phyloP scores from a whole-genome alignment of 805 yeast genomes.

The Starmerella geochares region DNA sequence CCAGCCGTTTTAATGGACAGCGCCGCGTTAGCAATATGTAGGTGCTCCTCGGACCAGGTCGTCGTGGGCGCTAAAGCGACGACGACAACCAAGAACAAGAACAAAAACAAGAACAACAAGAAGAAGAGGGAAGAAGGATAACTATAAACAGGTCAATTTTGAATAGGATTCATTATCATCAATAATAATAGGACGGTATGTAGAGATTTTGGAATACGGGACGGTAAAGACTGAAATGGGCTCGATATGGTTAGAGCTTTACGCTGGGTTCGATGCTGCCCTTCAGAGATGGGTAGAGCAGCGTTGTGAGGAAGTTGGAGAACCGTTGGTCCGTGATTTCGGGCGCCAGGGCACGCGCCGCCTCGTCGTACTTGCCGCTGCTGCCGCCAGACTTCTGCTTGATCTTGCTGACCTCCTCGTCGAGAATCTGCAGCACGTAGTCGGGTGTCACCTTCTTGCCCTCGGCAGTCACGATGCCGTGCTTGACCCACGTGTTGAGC shows the following conservation, averaged over 20 bases:
- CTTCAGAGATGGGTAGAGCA: slow-evolving; percentile 48
- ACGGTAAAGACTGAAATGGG: no score
- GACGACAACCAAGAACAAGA: no score
- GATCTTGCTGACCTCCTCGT: slow-evolving; percentile 49
- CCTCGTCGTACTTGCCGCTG: slow-evolving; percentile 43
- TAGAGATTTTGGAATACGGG: not conserved
- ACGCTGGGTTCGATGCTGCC: slow-evolving; percentile 22
- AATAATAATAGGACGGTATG: no score
- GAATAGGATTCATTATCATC: not conserved
- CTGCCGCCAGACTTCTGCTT: slow-evolving; percentile 36
- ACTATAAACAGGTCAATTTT: no score
- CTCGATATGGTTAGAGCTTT: no score
- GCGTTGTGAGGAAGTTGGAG: slow-evolving; percentile 56
- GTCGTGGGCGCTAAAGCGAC: no score
- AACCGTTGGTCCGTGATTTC: slow-evolving; percentile 54
- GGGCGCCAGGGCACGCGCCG: slow-evolving; percentile 51
- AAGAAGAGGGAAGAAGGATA: no score
- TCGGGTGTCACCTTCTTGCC: slow-evolving; percentile 46
- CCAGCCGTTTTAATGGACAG: not conserved
- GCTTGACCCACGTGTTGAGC: slow-evolving; percentile 66
- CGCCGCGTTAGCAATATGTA: not conserved
- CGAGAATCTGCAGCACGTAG: slow-evolving; percentile 41
- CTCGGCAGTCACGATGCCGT: slow-evolving; percentile 45
- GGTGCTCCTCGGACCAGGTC: not conserved
- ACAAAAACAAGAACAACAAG: no score